Evolutionary conservation across 2,329 filamentous ascomycete genomes (phyloP).

Genomic region (Lizonia empirigonia): DNA sequence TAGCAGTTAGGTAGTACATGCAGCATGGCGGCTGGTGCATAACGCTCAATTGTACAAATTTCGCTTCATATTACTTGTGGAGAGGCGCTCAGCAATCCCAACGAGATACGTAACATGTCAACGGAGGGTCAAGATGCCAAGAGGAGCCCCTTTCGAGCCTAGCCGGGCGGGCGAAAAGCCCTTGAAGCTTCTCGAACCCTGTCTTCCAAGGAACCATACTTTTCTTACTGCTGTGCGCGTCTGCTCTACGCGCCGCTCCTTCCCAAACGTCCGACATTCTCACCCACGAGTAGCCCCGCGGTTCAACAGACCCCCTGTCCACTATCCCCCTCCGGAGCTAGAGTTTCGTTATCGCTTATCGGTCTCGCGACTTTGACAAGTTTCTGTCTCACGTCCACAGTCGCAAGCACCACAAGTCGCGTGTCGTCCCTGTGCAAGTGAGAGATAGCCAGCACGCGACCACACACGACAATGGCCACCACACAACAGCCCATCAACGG

Average conservation of each 20-base stretch:
- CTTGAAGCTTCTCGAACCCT: constrained; percentile 23
- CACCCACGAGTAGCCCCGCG: constrained; percentile 6
- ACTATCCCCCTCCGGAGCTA: constrained; percentile 10
- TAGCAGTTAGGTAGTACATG: constrained; percentile 1
- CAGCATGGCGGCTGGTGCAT: background rate
- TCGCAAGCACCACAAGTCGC: constrained; percentile 9
- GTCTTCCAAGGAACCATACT: constrained; percentile 18
- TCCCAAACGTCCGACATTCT: background rate
- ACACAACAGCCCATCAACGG: constrained; percentile 37
- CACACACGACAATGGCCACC: constrained; percentile 31
- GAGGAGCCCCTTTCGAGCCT: constrained; percentile 32
- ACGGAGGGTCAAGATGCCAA: constrained; percentile 9
- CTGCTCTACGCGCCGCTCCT: constrained; percentile 16
- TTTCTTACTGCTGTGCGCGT: constrained; percentile 1
- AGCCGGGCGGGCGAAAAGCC: constrained; percentile 28
- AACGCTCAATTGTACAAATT: constrained; percentile 3
- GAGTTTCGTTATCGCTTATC: constrained; percentile 48
- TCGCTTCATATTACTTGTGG: background rate
- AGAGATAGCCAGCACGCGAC: constrained; percentile 8
- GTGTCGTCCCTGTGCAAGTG: constrained; percentile 16
- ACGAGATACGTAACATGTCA: constrained; percentile 15
- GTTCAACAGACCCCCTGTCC: constrained; percentile 6
- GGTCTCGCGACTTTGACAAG: constrained; percentile 32
- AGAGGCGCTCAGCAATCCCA: constrained; percentile 6
- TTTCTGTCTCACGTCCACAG: constrained; percentile 24